A percentile compares a stretch with the other conserved stretches of the same genome.
phyloP scores from a whole-genome alignment of 331 rosid genomes.

The Rhamnella rubrinervis region DNA sequence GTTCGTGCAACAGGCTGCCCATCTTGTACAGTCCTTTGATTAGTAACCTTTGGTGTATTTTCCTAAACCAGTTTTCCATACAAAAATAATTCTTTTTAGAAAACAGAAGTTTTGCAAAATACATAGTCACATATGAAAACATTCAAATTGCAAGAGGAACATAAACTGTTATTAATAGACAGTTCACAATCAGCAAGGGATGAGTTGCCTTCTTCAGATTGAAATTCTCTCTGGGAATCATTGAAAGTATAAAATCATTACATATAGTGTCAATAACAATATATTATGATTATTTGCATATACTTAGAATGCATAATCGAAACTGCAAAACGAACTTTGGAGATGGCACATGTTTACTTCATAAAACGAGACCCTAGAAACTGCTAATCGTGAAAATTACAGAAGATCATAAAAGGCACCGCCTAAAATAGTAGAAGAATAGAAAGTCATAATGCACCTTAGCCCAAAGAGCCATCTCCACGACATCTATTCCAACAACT shows the following conservation, averaged over 20 bases:
- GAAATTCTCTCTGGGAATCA: too few species aligned
- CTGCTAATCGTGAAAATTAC: background rate
- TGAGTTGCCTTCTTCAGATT: too few species aligned
- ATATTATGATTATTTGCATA: too few species aligned
- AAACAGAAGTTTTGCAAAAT: background rate
- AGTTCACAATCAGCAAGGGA: too few species aligned
- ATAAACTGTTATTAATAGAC: background rate
- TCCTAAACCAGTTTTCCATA: slow-evolving; percentile 47
- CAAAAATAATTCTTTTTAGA: background rate
- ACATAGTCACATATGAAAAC: background rate
- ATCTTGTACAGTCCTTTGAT: slow-evolving; percentile 36
- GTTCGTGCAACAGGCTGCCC: slow-evolving; percentile 52
- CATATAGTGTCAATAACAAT: too few species aligned
- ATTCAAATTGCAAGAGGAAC: background rate
- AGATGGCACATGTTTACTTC: too few species aligned
- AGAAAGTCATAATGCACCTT: slow-evolving; percentile 62
- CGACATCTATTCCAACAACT: slow-evolving; percentile 95
- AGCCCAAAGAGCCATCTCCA: slow-evolving; percentile 99
- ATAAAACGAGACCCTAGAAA: background rate
- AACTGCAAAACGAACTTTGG: too few species aligned
- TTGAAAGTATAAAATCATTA: too few species aligned
- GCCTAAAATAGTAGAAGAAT: slow-evolving; percentile 16
- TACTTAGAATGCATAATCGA: too few species aligned
- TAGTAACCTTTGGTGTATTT: slow-evolving; percentile 60
- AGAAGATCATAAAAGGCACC: background rate